These are phyloP conservation scores for Cardiospermum halicacabum DNA, from an alignment of 345 rosid species.

Conservation along the genomic window DNA sequence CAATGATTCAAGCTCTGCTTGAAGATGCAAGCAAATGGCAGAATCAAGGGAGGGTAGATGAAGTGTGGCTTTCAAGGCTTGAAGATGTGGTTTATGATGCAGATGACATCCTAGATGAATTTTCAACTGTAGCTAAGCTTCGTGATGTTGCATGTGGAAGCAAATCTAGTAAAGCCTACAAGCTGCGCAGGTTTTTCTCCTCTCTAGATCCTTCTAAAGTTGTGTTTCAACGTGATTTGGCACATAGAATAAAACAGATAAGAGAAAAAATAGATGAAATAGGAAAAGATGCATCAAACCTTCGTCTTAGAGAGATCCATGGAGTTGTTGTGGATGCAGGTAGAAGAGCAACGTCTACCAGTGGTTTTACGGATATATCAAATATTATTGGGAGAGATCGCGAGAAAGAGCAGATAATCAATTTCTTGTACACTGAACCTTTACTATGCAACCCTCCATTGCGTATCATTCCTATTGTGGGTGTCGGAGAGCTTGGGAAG, in stretches of 20 bases:
- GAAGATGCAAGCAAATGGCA: background rate
- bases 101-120: conserved; percentile 11
- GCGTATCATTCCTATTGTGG: conserved; percentile 14
- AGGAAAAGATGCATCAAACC: background rate
- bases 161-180: background rate
- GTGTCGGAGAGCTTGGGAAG: conserved; percentile 17
- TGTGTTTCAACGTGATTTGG: background rate
- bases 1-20: conserved; percentile 1
- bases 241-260: background rate
- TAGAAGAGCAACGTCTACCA: background rate
- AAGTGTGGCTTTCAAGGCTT: conserved; percentile 1
- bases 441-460: background rate
- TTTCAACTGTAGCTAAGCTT: background rate
- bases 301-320: background rate
- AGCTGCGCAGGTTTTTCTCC: background rate
- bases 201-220: background rate
- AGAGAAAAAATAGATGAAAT: background rate
- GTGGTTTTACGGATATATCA: background rate
- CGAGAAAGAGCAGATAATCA: background rate
- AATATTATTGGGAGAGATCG: background rate
- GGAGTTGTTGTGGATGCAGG: background rate
- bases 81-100: conserved; percentile 1
- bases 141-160: background rate
- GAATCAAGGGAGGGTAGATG: too few species aligned
- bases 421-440: background rate